Evolutionary conservation across 106 monocot species (phyloP).

Genomic region (Dendrobium huoshanense): DNA sequence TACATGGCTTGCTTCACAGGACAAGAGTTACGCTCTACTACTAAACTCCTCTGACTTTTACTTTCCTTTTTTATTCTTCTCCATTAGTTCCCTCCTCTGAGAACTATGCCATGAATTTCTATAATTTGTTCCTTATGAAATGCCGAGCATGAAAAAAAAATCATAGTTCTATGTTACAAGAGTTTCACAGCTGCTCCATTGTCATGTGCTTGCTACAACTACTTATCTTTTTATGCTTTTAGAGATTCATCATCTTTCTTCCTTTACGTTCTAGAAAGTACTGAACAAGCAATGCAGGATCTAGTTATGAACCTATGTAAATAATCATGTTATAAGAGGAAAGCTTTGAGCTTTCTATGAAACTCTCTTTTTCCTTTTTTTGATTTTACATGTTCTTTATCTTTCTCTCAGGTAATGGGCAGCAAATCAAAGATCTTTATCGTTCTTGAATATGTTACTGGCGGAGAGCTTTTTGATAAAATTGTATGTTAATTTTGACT

Average conservation of each 20-base stretch:
- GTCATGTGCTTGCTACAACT: background rate
- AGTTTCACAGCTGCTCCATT: background rate
- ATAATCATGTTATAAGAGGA: background rate
- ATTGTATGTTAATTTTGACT: slow-evolving; percentile 32
- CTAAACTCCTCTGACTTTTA: background rate
- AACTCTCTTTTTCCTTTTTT: background rate
- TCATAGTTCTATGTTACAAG: background rate
- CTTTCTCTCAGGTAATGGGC: slow-evolving; percentile 65
- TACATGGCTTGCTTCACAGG: no score
- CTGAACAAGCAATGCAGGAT: background rate
- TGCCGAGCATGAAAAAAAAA: background rate
- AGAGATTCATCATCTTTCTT: background rate
- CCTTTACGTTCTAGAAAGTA: background rate
- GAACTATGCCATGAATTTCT: background rate
- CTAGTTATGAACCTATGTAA: background rate
- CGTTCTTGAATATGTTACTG: slow-evolving; percentile 79
- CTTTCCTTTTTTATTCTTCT: background rate
- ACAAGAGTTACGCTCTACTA: background rate
- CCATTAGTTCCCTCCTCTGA: background rate
- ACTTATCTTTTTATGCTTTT: background rate
- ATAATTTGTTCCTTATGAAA: background rate
- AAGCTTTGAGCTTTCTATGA: background rate
- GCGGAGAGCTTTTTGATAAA: slow-evolving; percentile 91
- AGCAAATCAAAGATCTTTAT: slow-evolving; percentile 94
- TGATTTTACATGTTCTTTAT: background rate